Evolutionary conservation across 208 protist genomes (phyloP).

Genomic region (Leishmania tarentolae): DNA sequence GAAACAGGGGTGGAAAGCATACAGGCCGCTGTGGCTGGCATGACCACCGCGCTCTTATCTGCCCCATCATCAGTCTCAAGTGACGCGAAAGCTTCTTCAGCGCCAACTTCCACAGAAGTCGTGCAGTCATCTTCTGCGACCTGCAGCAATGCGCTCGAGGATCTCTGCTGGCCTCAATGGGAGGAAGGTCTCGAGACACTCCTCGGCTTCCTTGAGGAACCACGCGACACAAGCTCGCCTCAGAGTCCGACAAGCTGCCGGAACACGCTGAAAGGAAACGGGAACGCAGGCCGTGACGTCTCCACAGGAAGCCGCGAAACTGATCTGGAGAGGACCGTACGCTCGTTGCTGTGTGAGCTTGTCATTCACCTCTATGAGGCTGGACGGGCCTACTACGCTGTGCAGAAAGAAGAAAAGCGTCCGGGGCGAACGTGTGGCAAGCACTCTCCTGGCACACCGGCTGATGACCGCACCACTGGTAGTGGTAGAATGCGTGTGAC

Average conservation of each 20-base stretch:
- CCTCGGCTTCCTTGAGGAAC: slow-evolving; percentile 39
- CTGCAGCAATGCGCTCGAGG: not conserved
- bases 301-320: not conserved
- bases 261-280: not conserved
- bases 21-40: not conserved
- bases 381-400: slow-evolving; percentile 26
- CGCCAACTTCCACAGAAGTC: not conserved
- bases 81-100: not conserved
- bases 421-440: not conserved
- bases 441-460: not conserved
- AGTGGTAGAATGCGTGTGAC: slow-evolving; percentile 19
- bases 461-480: not conserved
- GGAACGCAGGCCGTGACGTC: not conserved
- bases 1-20: not conserved
- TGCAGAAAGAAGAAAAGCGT: not conserved
- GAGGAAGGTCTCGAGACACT: slow-evolving; percentile 55
- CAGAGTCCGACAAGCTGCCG: not conserved
- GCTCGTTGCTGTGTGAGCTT: slow-evolving; percentile 23
- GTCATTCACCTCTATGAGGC: slow-evolving; percentile 25
- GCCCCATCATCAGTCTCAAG: not conserved
- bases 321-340: slow-evolving; percentile 11
- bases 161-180: slow-evolving; percentile 25
- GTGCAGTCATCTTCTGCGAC: not conserved
- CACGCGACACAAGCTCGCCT: not conserved
- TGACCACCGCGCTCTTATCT: not conserved